Percentiles rank a stretch among this genome's conserved stretches.
Evolutionary conservation across 371 early-diverging fungal species (phyloP).

Genomic region (Syncephalastrum sp.): DNA sequence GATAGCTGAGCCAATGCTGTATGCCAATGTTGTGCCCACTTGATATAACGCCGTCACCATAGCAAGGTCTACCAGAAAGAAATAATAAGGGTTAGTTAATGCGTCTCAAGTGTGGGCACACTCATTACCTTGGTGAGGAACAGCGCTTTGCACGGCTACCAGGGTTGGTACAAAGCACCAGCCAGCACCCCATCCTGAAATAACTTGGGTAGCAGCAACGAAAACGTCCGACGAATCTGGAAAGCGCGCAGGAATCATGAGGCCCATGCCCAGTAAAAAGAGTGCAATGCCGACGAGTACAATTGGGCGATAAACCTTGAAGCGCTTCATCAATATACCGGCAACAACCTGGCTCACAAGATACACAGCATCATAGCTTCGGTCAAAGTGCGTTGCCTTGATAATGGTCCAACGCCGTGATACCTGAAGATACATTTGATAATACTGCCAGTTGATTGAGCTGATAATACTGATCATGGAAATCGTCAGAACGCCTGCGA

Average conservation of each 20-base stretch:
- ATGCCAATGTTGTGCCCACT: conserved; percentile 34
- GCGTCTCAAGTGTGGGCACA: neutral
- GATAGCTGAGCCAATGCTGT: conserved; percentile 42
- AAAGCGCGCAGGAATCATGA: conserved; percentile 49
- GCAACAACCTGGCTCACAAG: conserved; percentile 28
- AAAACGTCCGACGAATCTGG: conserved; percentile 38
- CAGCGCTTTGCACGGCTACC: conserved; percentile 25
- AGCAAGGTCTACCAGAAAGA: conserved; percentile 29
- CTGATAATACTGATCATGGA: conserved; percentile 36
- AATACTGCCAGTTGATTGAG: conserved; percentile 42
- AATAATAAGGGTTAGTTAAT: neutral
- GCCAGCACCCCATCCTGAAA: conserved; percentile 48
- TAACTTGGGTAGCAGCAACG: conserved; percentile 40
- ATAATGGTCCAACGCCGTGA: conserved; percentile 25
- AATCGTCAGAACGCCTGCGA: conserved; percentile 37
- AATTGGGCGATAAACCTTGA: conserved; percentile 36
- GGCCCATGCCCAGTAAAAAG: conserved; percentile 38
- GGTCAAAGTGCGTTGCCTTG: conserved; percentile 31
- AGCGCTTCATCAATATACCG: conserved; percentile 36
- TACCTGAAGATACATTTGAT: conserved; percentile 38
- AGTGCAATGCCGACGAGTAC: conserved; percentile 39
- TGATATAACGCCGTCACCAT: conserved; percentile 42
- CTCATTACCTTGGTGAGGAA: conserved; percentile 19
- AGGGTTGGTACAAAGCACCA: conserved; percentile 32
- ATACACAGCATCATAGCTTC: conserved; percentile 42